Conservation (phyloP, 225 moss, liverwort and hornwort species). For the Anthoceros angustus region DNA sequence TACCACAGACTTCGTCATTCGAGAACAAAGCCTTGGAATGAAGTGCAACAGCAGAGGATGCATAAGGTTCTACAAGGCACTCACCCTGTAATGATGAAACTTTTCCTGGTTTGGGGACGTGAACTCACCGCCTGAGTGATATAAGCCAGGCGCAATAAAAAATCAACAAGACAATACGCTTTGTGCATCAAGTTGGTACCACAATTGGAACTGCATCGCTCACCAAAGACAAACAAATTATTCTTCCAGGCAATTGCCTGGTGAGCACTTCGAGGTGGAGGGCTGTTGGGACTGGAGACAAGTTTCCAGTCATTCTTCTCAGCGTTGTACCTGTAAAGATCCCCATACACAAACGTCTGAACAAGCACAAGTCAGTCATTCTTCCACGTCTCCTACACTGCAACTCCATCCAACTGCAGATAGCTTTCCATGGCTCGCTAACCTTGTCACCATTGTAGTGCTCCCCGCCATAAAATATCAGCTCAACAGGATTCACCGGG, state of each 20-base stretch:
- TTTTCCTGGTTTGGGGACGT: slow-evolving; percentile 78
- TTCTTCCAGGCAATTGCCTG: slow-evolving; percentile 80
- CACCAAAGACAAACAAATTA: slow-evolving; percentile 58
- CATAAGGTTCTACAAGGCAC: not conserved
- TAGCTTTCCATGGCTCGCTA: slow-evolving; percentile 8
- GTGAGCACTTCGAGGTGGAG: slow-evolving; percentile 73
- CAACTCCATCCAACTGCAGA: not conserved
- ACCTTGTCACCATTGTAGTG: slow-evolving; percentile 73
- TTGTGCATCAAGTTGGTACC: not conserved
- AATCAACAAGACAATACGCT: not conserved
- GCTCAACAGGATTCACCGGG: slow-evolving; percentile 49
- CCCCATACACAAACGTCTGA: slow-evolving; percentile 77
- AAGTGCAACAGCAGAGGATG: not conserved
- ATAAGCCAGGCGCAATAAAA: slow-evolving; percentile 7
- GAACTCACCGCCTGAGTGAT: slow-evolving; percentile 52
- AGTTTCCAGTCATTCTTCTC: slow-evolving; percentile 78
- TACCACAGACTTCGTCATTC: too few species aligned
- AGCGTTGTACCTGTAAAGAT: slow-evolving; percentile 61
- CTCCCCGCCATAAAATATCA: slow-evolving; percentile 71
- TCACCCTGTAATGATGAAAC: slow-evolving; percentile 82
- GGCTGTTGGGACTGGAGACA: slow-evolving; percentile 73
- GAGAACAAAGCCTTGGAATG: too few species aligned
- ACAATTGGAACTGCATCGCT: slow-evolving; percentile 1
- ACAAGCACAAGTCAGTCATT: slow-evolving; percentile 21
- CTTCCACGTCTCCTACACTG: not conserved